Evolutionary conservation across 495 filamentous ascomycete species (phyloP), one percentile per base, ranked within the genome.

Genomic region (Penicillium arizonense): DNA sequence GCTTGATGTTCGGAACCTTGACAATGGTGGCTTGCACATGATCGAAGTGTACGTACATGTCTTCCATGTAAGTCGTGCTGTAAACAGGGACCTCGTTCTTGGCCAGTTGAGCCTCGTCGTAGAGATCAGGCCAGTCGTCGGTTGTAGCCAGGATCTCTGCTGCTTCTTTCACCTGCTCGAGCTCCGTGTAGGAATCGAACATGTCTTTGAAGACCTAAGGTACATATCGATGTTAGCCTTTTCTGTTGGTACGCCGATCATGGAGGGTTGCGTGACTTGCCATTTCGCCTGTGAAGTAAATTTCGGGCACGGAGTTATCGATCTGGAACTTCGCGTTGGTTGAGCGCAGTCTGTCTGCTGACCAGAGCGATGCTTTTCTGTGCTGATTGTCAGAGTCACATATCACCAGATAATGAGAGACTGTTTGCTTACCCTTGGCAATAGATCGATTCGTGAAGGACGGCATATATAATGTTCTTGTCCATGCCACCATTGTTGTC

Each of bases 231-330:
- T 44, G 40, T 62, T 50, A 62, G 47, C 39, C 5, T 7, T 11
- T 16, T 24, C 30, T 34, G 7, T 26, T 7, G 14, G 39, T 2
- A 14, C 24, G 5, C 18, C n/a, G 6, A 1, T 26, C 12, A 6
- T 35, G 10, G 18, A 26, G 26, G 20, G 4, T 9, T 24, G 23
- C 5, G 30, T 36, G 21, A 37, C 53, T 63, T 66, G 82, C 79
- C 90, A 95, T 96, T 70, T 97, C 93, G 50, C 93, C 93, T 0
- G 89, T 89, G 73, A 97, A 96, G 54, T 79, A 87, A 47, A 93
- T 75, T 40, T 71, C 53, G 0, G 87, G 82, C n/a, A 76, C 60
- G 1, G 78, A 72, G 3, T 65, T 69, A 30, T 72, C 59, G 33
- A 78, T 63, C 13, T 67, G 47, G 65, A 84, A 85, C 24, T 64